phyloP scores from a whole-genome alignment of 139 green algal species.

The Pleodorina starrii region DNA sequence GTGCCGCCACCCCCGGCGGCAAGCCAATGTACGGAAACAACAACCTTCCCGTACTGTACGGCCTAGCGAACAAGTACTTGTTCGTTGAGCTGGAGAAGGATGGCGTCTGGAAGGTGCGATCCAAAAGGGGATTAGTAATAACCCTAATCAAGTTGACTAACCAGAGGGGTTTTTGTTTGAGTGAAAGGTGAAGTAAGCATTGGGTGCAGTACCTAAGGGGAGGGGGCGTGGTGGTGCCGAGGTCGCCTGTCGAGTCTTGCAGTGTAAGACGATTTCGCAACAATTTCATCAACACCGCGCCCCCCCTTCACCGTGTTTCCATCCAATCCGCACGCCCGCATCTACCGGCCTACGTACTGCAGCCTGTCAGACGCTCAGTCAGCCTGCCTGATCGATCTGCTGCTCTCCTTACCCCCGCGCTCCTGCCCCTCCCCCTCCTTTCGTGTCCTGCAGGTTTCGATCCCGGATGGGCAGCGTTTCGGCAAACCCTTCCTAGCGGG shows the following conservation, averaged over 20 bases:
- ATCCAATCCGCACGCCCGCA: background rate
- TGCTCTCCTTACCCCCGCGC: background rate
- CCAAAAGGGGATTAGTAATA: too few relatives aligned
- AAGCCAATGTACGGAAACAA: background rate
- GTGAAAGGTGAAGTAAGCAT: too few relatives aligned
- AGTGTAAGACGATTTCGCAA: background rate
- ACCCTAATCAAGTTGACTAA: too few relatives aligned
- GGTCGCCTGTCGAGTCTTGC: background rate
- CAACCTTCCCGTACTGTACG: background rate
- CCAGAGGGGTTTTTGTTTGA: too few relatives aligned
- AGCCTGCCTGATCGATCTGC: too few relatives aligned
- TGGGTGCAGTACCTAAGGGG: background rate
- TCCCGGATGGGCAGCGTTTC: conserved; percentile 56
- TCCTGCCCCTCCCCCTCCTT: background rate
- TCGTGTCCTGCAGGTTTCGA: conserved; percentile 28
- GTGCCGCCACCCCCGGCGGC: background rate
- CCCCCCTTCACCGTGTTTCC: background rate
- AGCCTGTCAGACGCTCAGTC: too few relatives aligned
- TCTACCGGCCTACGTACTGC: background rate
- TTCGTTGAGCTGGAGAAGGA: conserved; percentile 50
- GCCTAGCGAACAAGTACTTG: conserved; percentile 45
- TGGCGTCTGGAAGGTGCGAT: conserved; percentile 52
- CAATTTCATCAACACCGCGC: background rate
- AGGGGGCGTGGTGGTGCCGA: background rate
- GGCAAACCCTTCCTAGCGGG: conserved; percentile 57